phyloP scores from a whole-genome alignment of 2,329 filamentous ascomycete species.

The Ophiostoma perfectum region DNA sequence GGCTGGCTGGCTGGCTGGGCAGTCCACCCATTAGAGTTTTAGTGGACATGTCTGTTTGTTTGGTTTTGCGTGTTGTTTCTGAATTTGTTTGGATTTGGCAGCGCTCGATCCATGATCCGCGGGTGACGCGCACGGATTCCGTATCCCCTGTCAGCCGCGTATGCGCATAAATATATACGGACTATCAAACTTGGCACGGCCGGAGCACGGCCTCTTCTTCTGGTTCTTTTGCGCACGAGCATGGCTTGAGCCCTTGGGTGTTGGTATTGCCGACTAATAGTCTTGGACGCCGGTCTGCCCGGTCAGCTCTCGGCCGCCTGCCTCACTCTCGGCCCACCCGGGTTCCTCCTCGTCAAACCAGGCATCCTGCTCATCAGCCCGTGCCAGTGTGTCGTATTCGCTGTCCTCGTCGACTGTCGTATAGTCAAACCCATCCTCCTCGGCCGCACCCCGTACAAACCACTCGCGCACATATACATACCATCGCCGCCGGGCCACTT shows the following conservation, averaged over 20 bases:
- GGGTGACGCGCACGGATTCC: too few relatives aligned
- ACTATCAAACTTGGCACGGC: too few relatives aligned
- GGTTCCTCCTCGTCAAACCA: constrained; percentile 80
- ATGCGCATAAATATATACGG: too few relatives aligned
- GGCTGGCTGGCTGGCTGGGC: too few relatives aligned
- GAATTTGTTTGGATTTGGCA: too few relatives aligned
- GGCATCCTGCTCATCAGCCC: constrained; percentile 60
- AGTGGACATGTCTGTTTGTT: neutral
- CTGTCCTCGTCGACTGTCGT: constrained; percentile 62
- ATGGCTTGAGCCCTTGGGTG: too few relatives aligned
- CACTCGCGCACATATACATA: constrained; percentile 63
- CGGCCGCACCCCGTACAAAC: constrained; percentile 61
- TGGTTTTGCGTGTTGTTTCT: neutral
- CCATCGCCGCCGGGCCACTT: constrained; percentile 67
- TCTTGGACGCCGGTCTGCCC: constrained; percentile 70
- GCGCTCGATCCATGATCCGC: too few relatives aligned
- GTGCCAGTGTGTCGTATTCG: constrained; percentile 60
- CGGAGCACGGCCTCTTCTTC: too few relatives aligned
- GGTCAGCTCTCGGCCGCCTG: constrained; percentile 27
- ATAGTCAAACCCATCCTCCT: constrained; percentile 76
- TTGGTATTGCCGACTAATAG: constrained; percentile 44
- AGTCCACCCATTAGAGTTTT: too few relatives aligned
- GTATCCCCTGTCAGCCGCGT: too few relatives aligned
- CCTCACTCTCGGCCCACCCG: constrained; percentile 49
- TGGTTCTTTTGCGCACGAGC: too few relatives aligned